These are phyloP conservation scores for Verticillium albo-atrum DNA, from an alignment of 2,329 filamentous ascomycete genomes.

Conservation along the genomic window DNA sequence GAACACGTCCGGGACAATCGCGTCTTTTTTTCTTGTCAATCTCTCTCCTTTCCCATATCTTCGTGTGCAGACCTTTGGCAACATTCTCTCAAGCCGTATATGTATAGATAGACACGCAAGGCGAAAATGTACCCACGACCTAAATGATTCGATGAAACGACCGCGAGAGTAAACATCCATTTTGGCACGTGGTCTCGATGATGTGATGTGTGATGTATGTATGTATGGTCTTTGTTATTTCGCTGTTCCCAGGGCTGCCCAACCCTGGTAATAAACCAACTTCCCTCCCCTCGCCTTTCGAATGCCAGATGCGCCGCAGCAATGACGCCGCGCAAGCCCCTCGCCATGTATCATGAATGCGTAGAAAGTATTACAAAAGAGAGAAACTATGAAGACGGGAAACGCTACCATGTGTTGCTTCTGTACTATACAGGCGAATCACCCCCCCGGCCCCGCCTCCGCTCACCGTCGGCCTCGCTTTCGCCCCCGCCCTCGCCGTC, in stretches of 20 bases:
- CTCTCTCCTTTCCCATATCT: background rate
- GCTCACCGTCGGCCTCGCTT: slow-evolving; percentile 4
- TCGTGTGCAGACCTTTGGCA: background rate
- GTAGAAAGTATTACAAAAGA: background rate
- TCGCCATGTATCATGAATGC: background rate
- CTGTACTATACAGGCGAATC: slow-evolving; percentile 28
- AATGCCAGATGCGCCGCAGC: background rate
- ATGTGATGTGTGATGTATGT: too few relatives aligned
- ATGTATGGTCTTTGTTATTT: background rate
- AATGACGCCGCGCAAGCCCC: background rate
- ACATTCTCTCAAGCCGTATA: background rate
- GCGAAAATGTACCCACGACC: background rate
- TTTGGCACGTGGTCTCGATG: background rate
- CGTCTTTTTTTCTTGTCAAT: background rate
- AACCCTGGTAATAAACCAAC: too few relatives aligned
- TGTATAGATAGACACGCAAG: background rate
- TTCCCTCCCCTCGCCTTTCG: too few relatives aligned
- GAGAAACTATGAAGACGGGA: slow-evolving; percentile 4
- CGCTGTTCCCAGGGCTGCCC: background rate
- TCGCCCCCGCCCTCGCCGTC: slow-evolving; percentile 3
- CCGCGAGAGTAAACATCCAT: background rate
- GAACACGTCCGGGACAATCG: background rate
- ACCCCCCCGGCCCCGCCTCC: slow-evolving; percentile 6
- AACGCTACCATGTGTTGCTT: background rate
- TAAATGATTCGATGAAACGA: background rate